Conservation (phyloP, 805 yeast genomes). For the Barnettozyma sucrosica region DNA sequence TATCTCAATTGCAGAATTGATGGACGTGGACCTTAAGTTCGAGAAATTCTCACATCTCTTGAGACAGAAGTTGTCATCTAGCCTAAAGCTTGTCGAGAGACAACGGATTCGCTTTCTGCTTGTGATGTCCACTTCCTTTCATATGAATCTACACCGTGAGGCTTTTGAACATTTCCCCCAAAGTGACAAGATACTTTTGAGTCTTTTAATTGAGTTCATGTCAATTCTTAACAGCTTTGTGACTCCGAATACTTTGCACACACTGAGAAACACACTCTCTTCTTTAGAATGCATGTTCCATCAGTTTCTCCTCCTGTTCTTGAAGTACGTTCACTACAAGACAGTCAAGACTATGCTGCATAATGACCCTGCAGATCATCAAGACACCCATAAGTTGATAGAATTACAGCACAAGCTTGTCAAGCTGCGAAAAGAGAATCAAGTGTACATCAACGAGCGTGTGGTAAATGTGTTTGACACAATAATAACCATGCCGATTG, state of each 20-base stretch:
- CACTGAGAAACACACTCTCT: constrained; percentile 13
- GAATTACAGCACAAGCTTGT: constrained; percentile 4
- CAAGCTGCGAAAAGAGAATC: constrained; percentile 6
- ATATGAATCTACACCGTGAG: constrained; percentile 16
- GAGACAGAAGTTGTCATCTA: neutral
- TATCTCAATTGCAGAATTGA: constrained; percentile 7
- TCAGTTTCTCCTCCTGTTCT: constrained; percentile 19
- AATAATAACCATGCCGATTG: constrained; percentile 5
- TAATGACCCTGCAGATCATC: neutral
- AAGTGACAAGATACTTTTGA: constrained; percentile 15
- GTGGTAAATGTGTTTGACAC: constrained; percentile 8
- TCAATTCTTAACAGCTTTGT: constrained; percentile 6
- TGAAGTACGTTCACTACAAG: constrained; percentile 21
- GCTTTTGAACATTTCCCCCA: constrained; percentile 11
- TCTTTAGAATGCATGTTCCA: constrained; percentile 18
- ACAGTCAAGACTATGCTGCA: constrained; percentile 8
- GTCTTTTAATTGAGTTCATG: constrained; percentile 1
- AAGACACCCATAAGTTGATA: constrained; percentile 3
- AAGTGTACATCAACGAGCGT: constrained; percentile 3
- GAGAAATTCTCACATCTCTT: constrained; percentile 11
- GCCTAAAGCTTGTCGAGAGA: neutral
- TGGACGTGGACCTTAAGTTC: constrained; percentile 12
- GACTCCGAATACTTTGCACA: neutral
- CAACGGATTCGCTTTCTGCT: constrained; percentile 7
- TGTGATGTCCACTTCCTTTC: constrained; percentile 11